A percentile compares a stretch with the other conserved stretches of the same genome.
phyloP scores from a whole-genome alignment of 495 filamentous ascomycete genomes.

The Alectoria sarmentosa region DNA sequence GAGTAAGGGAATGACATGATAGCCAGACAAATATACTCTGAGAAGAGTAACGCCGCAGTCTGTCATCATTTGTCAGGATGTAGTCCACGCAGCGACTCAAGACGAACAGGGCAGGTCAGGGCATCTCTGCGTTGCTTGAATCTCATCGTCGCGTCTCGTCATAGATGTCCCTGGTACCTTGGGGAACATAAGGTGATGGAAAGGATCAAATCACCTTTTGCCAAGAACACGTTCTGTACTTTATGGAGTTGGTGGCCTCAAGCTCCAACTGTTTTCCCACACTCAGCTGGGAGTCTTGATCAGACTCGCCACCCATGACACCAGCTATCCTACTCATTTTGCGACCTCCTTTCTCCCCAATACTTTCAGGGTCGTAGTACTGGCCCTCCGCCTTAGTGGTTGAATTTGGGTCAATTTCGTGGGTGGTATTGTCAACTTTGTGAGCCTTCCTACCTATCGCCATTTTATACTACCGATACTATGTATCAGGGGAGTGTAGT shows the following conservation, averaged over 20 bases:
- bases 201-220: slow-evolving; percentile 53
- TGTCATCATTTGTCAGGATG: slow-evolving; percentile 30
- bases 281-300: slow-evolving; percentile 28
- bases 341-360: slow-evolving; percentile 21
- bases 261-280: slow-evolving; percentile 69
- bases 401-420: slow-evolving; percentile 9
- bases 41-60: slow-evolving; percentile 82
- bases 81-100: background rate
- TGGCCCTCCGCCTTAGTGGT: slow-evolving; percentile 11
- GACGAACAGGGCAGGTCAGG: background rate
- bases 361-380: slow-evolving; percentile 18
- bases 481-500: slow-evolving; percentile 32
- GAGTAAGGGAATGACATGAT: slow-evolving; percentile 94
- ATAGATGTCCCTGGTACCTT: background rate
- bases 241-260: slow-evolving; percentile 71
- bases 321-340: slow-evolving; percentile 25
- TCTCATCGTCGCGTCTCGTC: slow-evolving; percentile 7
- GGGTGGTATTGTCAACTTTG: slow-evolving; percentile 16
- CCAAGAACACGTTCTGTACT: slow-evolving; percentile 88
- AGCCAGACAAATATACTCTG: slow-evolving; percentile 86
- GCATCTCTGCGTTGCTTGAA: background rate
- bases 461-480: slow-evolving; percentile 44
- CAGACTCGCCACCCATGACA: slow-evolving; percentile 17
- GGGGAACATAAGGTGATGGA: background rate
- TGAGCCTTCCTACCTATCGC: slow-evolving; percentile 34